phyloP scores from a whole-genome alignment of 257 asterid species.

The Solanum medicagineum region DNA sequence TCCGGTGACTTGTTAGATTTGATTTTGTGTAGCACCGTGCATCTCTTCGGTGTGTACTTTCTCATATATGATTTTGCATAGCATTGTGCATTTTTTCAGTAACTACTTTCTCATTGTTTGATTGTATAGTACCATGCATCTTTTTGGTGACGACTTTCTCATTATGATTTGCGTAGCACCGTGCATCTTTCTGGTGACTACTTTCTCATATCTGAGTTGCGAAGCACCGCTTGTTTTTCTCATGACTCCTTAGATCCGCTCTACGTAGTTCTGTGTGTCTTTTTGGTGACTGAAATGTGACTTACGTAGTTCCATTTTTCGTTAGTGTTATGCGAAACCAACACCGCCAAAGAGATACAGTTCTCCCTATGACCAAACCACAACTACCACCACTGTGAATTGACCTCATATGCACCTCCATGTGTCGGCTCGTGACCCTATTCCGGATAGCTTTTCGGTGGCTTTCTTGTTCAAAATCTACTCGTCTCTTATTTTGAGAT shows the following conservation, averaged over 20 bases:
- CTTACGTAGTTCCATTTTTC: background rate
- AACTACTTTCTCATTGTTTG: background rate
- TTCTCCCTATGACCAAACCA: background rate
- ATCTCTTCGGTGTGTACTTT: background rate
- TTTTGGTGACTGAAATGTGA: background rate
- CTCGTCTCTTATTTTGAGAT: background rate
- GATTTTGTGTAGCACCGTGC: background rate
- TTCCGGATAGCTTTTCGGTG: background rate
- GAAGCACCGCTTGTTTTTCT: background rate
- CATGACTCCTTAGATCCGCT: background rate
- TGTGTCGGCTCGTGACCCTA: background rate
- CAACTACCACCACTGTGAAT: background rate
- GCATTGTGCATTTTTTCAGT: background rate
- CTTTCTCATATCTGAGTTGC: background rate
- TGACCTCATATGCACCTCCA: background rate
- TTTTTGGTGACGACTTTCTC: background rate
- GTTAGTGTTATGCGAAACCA: background rate
- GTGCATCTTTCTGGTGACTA: background rate
- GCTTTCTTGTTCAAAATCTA: background rate
- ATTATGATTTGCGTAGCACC: background rate
- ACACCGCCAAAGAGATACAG: background rate
- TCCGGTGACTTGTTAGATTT: background rate
- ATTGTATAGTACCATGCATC: background rate
- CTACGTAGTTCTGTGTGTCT: background rate
- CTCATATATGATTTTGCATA: background rate